Evolutionary conservation across 805 yeast species (phyloP), one percentile per base, ranked within the genome.

Genomic region (Wickerhamiella sorbophila): DNA sequence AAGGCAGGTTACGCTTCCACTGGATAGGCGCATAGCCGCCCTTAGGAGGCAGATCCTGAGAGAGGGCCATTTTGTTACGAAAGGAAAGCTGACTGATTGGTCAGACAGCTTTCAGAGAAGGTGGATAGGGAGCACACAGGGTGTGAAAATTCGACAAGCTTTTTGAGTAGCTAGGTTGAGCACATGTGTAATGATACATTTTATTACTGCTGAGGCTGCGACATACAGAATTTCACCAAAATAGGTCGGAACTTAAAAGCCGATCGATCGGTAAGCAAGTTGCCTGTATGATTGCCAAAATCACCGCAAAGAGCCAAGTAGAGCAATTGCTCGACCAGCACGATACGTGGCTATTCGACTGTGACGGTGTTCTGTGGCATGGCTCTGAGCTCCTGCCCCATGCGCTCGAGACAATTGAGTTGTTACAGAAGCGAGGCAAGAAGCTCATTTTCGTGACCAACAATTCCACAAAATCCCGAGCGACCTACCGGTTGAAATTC

Each of bases 361-460:
- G 98, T 64, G 98, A 91, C 58, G 98, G 98, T 26, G 98, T 91
- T 4, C 67, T 91, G 45, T 91, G 98, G 98, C 63, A 81, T 38
- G 97, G 97, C 2, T 76, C 74, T 47, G 82, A 77, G 49, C 61
- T 84, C 19, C 67, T 91, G 38, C 96, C 96, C 5, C 65, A 72
- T 15, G 81, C 84, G 1, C 69, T 66, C 10, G 96, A 91, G 58
- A 81, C 95, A 0, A 60, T 91, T 33, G 67, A 69, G 8, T 56
- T 80, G 33, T 65, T 91, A 49, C 70, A 69, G 36, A 40, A 56
- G 15, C 48, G 52, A 19, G 72, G 73, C 31, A 91, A 91, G 60
- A 73, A 77, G 46, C 67, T 84, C 40, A 69, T 87, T 35, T 91
- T 91, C 63, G 98, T 91, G 22, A 87, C 98, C 36, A 91, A 91